Percentiles rank a stretch among this genome's conserved stretches.
These are phyloP conservation scores for Pelargonium cotyledonis DNA, from an alignment of 441 rosid species.

Conservation along the genomic window DNA sequence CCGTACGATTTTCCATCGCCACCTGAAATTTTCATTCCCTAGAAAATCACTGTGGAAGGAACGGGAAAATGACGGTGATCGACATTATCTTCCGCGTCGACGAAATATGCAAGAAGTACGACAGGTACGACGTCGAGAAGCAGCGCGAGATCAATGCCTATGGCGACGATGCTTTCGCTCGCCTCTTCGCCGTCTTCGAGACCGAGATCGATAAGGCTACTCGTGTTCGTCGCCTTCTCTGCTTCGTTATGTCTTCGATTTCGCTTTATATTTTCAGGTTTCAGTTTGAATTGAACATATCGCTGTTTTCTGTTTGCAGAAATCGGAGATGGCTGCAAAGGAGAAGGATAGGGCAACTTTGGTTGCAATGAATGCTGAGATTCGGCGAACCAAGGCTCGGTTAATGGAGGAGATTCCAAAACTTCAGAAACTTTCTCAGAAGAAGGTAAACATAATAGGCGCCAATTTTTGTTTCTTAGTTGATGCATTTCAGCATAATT, in stretches of 20 bases:
- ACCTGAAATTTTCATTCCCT: neutral
- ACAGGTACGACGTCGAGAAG: neutral
- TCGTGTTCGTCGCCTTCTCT: neutral
- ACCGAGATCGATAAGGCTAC: neutral
- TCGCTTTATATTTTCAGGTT: neutral
- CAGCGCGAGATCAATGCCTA: neutral
- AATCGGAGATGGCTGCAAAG: neutral
- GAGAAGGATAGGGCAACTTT: conserved; percentile 1
- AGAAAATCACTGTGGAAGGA: neutral
- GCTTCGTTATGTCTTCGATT: neutral
- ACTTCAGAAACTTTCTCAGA: conserved; percentile 1
- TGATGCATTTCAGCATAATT: too few species aligned
- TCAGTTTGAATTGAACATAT: neutral
- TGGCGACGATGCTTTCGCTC: neutral
- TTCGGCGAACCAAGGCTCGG: neutral
- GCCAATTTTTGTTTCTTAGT: neutral
- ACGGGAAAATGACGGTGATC: neutral
- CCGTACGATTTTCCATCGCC: too few species aligned
- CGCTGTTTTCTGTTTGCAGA: neutral
- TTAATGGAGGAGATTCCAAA: neutral
- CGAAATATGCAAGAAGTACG: neutral
- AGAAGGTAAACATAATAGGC: neutral
- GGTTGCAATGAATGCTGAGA: neutral
- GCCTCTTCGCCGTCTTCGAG: neutral
- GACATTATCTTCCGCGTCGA: conserved; percentile 5